These are phyloP conservation scores for Aspergillus ochraceoroseus DNA, from an alignment of 2,329 filamentous ascomycete species.

Conservation along the genomic window DNA sequence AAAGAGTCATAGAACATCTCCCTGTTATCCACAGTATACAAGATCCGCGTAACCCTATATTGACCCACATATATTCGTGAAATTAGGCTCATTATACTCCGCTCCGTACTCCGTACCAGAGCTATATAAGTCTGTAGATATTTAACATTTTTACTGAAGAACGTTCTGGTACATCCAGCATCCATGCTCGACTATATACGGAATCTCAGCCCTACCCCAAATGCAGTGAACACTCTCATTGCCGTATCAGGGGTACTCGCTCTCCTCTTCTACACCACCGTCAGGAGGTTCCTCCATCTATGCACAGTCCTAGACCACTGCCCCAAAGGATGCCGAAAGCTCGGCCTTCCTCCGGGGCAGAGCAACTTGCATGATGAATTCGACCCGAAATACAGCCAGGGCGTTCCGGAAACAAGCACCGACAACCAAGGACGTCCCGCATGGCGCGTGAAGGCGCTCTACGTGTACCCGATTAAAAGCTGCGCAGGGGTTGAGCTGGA, in stretches of 20 bases:
- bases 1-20: too few relatives aligned
- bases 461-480: constrained; percentile 78
- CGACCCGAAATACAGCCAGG: constrained; percentile 47
- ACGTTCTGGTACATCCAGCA: too few relatives aligned
- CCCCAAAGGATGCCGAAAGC: constrained; percentile 50
- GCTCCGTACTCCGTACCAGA: too few relatives aligned
- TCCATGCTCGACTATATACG: not conserved
- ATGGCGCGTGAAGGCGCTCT: constrained; percentile 62
- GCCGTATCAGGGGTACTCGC: not conserved
- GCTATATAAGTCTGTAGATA: too few relatives aligned
- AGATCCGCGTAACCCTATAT: too few relatives aligned
- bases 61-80: too few relatives aligned
- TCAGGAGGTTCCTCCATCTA: constrained; percentile 4
- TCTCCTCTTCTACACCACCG: not conserved
- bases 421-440: constrained; percentile 35
- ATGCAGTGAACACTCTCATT: constrained; percentile 6
- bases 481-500: constrained; percentile 71
- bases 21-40: too few relatives aligned
- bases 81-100: too few relatives aligned
- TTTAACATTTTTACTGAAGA: too few relatives aligned
- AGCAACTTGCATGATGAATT: constrained; percentile 57
- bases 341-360: constrained; percentile 45
- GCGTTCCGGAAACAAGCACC: constrained; percentile 26
- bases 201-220: not conserved
- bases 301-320: constrained; percentile 3